Base-by-base conservation (phyloP, 768 basidiomycete species). In the Cyathus striatus region DNA sequence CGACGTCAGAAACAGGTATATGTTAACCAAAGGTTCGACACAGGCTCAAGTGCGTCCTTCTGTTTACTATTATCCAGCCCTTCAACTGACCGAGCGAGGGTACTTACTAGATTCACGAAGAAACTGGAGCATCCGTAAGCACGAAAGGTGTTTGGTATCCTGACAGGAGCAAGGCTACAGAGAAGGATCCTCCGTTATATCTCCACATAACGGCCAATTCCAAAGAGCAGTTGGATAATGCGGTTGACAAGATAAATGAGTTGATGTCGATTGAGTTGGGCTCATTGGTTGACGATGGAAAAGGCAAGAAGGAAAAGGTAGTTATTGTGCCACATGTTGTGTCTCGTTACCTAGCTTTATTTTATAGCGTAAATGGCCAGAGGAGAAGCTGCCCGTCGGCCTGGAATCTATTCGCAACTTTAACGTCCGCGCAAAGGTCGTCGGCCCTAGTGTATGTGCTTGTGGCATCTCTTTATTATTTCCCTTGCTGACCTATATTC, bases 71-170 rank as follows among this genome's bases (percentile, higher is more conserved):
- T 32, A 32, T 32, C 2, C 4, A 16, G 30, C 2, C 27, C 10
- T 10, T 10, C 16, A 30, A 47, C 36, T 35, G 10, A 27, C 4
- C 17, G 20, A 10, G 86, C 86, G 49, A 84, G 71, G 27, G 86
- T 16, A 25, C 10, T 43, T 43, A 38, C 7, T 58, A 97, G 95
- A 90, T 98, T 51, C 73, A 90, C 48, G 85, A 89, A 44, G 85
- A 96, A 38, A 96, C 95, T 0, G 94, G 94, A 36, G 92, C 90
- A 2, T 87, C 88, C 1, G 85, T 97, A 25, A 82, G 84, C 43
- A 97, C 95, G 21, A 92, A 93, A 67, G 95, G 95, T 18, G 74
- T 84, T 3, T 98, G 95, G 95, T 92, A 96, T 55, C 95, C 95
- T 0, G 95, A 98, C 70, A 76, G 90, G 48, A 69, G 75, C 39